Evolutionary conservation across 345 rosid species (phyloP), one percentile per base, ranked within the genome.

Genomic region (Clausena lansium): DNA sequence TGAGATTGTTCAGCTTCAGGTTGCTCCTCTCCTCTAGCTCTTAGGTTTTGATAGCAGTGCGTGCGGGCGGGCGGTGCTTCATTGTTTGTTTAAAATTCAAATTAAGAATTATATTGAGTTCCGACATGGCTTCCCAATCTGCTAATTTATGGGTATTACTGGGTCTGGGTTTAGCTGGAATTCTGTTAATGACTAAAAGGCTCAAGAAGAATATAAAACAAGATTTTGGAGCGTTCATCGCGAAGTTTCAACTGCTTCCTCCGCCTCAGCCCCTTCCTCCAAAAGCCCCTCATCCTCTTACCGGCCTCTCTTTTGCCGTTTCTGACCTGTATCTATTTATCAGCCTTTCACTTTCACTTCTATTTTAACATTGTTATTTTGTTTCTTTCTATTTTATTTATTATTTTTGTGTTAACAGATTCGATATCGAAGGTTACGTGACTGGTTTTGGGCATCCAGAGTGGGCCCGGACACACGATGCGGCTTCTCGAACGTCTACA

Each of bases 221-320:
- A 72, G 99, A 96, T 85, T 96, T 92, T 71, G 99, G 99, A 38
- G 99, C 99, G 36, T 94, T 96, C 67, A 73, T 96, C 71, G 87
- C 85, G 77, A 92, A 83, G 89, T 90, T 96, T 61, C 84, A 89
- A 71, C 86, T 96, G 0, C 92, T 92, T 54, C 99, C 99, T 71
- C 99, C 99, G 30, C 99, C 99, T 25, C 99, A 82, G 76, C 99
- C 98, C 30, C 89, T 97, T 74, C 99, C 99, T 78, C 99, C 98
- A 70, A 96, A 94, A 78, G 99, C 99, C 47, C 98, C 94, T 35
- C 99, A 96, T 66, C 98, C 98, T 33, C 98, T 96, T 83, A 89
- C 97, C 39, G 91, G 84, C 47, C 95, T 96, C 85, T 73, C 88
- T 19, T 94, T 96, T 79, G 92, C 98, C 58, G 90, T 91, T 50